Evolutionary conservation across 345 rosid species (phyloP), one percentile per base, ranked within the genome.

Genomic region (Brassica juncea): DNA sequence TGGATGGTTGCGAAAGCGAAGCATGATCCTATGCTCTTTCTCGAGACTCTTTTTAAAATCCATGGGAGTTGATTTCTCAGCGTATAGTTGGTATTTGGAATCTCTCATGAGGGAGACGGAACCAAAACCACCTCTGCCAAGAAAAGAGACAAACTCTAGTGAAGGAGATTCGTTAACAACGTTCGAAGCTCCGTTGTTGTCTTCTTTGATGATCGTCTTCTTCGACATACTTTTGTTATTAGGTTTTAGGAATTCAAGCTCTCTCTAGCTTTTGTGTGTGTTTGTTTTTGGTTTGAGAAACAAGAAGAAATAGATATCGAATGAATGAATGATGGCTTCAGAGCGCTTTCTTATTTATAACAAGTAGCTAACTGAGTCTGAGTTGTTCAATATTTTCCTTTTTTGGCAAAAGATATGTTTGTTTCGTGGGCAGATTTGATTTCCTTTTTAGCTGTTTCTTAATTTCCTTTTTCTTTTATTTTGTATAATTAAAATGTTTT

Each of bases 21-120:
- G 71, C 71, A 74, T 64, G 52, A 66, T 74, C 54, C 37, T 65
- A 4, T 6, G 61, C 1, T 63, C 77, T 19, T 65, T 74, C n/a
- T 12, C 23, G 3, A 74, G 68, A 19, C 4, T 47, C 52, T 32
- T 14, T 12, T 30, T 3, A 16, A 5, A 1, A 16, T 6, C 2
- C 3, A 64, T 1, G 1, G 23, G 11, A 15, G 70, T 64, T 2
- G 77, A 44, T n/a, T 63, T 73, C 21, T 63, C 15, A 2, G 70
- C 77, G 19, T 44, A 64, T 11, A 30, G 3, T 10, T 21, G 68
- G 6, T n/a, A 9, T 2, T 64, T 19, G 0, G 32, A 4, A 30
- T 31, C 63, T 4, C 14, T 34, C 21, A 27, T 19, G 49, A 74
- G 71, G 31, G 70, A 0, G 0, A 64, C 49, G 2, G 32, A 49